phyloP scores from a whole-genome alignment of 2,329 filamentous ascomycete species.

The Colletotrichum filicis region DNA sequence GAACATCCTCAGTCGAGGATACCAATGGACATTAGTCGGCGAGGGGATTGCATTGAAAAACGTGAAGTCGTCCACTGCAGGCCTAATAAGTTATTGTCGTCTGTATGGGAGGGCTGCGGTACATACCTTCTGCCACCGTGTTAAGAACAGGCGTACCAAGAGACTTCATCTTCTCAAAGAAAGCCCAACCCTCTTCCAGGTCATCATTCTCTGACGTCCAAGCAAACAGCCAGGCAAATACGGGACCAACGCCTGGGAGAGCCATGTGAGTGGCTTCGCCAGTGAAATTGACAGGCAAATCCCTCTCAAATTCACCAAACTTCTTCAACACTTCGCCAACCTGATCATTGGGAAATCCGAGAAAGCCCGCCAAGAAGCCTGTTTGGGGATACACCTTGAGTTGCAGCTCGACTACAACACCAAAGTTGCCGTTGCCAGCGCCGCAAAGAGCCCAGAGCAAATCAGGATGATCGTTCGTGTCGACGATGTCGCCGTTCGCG shows the following conservation, averaged over 20 bases:
- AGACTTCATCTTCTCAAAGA: conserved; percentile 15
- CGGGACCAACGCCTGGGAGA: conserved; percentile 18
- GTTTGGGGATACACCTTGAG: conserved; percentile 49
- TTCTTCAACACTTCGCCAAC: conserved; percentile 38
- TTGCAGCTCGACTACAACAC: conserved; percentile 51
- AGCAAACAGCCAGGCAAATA: conserved; percentile 11
- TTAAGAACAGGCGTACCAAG: conserved; percentile 20
- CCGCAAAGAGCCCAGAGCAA: conserved; percentile 52
- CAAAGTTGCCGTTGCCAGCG: conserved; percentile 49
- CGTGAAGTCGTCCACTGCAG: conserved; percentile 19
- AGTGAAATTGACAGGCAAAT: conserved; percentile 39
- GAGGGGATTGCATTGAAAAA: conserved; percentile 9
- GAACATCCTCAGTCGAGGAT: conserved; percentile 7
- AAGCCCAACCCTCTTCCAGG: conserved; percentile 16
- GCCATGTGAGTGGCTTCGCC: conserved; percentile 15
- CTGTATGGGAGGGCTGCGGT: no score
- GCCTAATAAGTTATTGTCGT: not conserved
- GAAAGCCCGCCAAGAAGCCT: conserved; percentile 18
- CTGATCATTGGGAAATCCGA: conserved; percentile 35
- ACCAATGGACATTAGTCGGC: not conserved
- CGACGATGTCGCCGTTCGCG: conserved; percentile 46
- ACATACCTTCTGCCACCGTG: conserved; percentile 20
- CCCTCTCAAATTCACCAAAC: conserved; percentile 35
- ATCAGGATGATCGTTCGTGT: conserved; percentile 45
- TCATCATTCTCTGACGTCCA: conserved; percentile 24